Evolutionary conservation across 495 filamentous ascomycete genomes (phyloP), one percentile per base, ranked within the genome.

Genomic region (Hypoxylon rickii): DNA sequence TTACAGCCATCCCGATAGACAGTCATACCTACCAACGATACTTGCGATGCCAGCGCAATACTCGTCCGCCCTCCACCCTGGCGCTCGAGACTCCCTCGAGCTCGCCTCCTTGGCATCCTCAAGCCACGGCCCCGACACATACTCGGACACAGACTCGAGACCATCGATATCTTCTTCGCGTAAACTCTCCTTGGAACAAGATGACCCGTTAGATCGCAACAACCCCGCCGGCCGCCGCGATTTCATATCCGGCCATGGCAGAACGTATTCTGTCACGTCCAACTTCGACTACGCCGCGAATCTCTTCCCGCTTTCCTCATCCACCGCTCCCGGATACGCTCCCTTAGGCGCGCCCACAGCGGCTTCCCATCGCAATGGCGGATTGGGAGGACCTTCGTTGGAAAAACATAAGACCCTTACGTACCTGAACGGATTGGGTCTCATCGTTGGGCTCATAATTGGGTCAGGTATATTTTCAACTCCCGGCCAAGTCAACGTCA

Each of bases 391-490:
- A 1, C 76, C 72, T n/a, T 88, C 86, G 7, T 72, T 98, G 55
- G 94, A 98, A 76, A 91, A 90, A 67, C 89, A 96, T 73, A 98
- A 98, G 76, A 93, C 90, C 0, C 70, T 98, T 64, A 96, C 95
- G 12, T 97, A 93, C 61, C 67, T 97, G 22, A 98, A 97, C 72
- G 93, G 95, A 0, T 70, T 98, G 26, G 93, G 90, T 13, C 76
- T 98, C 13, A 86, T 97, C 13, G 83, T 97, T 7, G 93, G 95
- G 4, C 65, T 98, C 40, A 94, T 97, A 68, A 97, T 98, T 61
- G 94, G 94, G n/a, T 92, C 89, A 13, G 94, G 94, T 1, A 97
- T 98, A 64, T 98, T 98, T 73, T 93, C 90, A 7, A 92, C 90
- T 21, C 94, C 94, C 0, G 90, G 89, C 56, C 91, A 96, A 72